These are phyloP conservation scores for Melaleuca quinquenervia DNA, from an alignment of 345 rosid genomes.

Conservation along the genomic window DNA sequence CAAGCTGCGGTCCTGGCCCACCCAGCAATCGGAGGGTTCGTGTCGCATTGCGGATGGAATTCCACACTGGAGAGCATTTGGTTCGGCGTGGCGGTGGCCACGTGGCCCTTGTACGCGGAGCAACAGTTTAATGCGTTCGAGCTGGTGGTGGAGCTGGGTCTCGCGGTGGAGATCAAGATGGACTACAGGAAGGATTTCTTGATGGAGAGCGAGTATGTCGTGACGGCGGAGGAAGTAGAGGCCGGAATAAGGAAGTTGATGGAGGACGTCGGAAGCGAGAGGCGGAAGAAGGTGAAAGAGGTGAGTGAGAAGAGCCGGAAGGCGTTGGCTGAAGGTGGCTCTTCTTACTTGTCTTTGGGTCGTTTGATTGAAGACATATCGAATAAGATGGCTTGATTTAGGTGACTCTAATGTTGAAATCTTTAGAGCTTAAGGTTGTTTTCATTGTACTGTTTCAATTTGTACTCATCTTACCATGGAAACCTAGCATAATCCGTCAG, in stretches of 20 bases:
- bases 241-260: constrained; percentile 25
- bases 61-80: constrained; percentile 37
- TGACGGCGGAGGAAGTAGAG: constrained; percentile 20
- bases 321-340: constrained; percentile 32
- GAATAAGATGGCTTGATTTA: neutral
- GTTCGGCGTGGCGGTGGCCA: constrained; percentile 36
- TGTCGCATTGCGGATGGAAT: constrained; percentile 60
- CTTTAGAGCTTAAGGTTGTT: neutral
- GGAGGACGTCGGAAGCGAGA: constrained; percentile 13
- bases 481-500: no score
- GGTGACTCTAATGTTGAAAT: neutral
- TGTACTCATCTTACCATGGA: neutral
- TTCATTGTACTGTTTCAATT: neutral
- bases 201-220: neutral
- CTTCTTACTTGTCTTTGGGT: constrained; percentile 15
- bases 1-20: neutral
- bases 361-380: constrained; percentile 19
- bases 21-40: constrained; percentile 28
- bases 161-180: constrained; percentile 10
- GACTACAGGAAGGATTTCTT: neutral
- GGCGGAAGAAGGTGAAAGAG: constrained; percentile 20
- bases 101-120: constrained; percentile 41
- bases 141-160: constrained; percentile 26
- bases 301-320: constrained; percentile 13
- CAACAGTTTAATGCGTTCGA: constrained; percentile 44